Conservation (phyloP, 345 rosid genomes). For the Rhodomyrtus tomentosa region DNA sequence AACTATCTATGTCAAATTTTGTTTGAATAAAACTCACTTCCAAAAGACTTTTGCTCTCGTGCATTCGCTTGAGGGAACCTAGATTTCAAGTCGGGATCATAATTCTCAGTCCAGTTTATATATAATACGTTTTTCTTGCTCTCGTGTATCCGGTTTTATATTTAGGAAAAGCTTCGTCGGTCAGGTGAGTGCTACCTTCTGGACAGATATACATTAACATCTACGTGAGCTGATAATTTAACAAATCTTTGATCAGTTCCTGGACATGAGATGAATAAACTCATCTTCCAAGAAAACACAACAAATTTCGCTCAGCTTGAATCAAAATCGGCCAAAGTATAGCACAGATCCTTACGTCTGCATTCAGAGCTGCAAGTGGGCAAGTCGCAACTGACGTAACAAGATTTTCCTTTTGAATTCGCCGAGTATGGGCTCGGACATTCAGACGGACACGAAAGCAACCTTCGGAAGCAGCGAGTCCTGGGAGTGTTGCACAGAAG, state of each 20-base stretch:
- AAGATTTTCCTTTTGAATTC: background rate
- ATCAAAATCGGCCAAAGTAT: background rate
- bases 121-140: background rate
- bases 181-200: background rate
- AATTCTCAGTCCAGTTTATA: background rate
- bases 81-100: background rate
- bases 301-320: background rate
- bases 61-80: background rate
- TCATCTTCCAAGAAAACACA: background rate
- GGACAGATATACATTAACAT: background rate
- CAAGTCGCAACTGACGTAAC: background rate
- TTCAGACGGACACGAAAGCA: background rate
- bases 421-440: background rate
- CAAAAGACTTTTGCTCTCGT: background rate
- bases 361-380: background rate
- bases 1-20: background rate
- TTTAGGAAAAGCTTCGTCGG: background rate
- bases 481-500: background rate
- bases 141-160: background rate
- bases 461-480: background rate
- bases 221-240: background rate
- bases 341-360: background rate
- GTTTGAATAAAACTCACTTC: background rate
- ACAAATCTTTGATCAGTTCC: background rate
- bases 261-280: background rate